Evolutionary conservation across 345 rosid genomes (phyloP).

Genomic region (Brassica incana): DNA sequence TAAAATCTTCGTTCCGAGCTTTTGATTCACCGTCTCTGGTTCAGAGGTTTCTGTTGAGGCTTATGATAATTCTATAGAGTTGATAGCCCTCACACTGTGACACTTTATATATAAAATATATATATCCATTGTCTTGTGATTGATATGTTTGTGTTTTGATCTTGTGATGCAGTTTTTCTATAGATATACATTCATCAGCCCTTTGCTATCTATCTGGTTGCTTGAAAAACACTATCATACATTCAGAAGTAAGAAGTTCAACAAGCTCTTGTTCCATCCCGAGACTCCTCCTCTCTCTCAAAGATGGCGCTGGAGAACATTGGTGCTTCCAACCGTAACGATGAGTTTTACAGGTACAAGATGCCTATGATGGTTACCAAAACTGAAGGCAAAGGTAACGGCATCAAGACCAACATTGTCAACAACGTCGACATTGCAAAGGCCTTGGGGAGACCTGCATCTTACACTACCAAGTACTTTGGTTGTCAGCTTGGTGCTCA

Average conservation of each 20-base stretch:
- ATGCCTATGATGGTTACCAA: constrained; percentile 95
- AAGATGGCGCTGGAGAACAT: constrained; percentile 7
- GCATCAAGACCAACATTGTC: constrained; percentile 19
- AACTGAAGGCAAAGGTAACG: constrained; percentile 91
- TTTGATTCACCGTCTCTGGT: too few relatives aligned
- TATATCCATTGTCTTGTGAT: too few relatives aligned
- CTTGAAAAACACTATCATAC: neutral
- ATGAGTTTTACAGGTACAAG: constrained; percentile 95
- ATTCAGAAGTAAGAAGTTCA: neutral
- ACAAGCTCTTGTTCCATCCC: neutral
- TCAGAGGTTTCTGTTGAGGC: too few relatives aligned
- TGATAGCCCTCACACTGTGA: too few relatives aligned
- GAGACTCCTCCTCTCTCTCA: too few relatives aligned
- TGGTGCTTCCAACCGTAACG: constrained; percentile 42
- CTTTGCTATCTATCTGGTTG: neutral
- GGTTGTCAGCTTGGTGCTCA: constrained; percentile 94
- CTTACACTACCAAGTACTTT: constrained; percentile 82
- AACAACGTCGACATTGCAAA: constrained; percentile 93
- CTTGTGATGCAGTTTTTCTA: too few relatives aligned
- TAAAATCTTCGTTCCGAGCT: too few relatives aligned
- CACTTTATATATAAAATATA: too few relatives aligned
- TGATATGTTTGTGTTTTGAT: too few relatives aligned
- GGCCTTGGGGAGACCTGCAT: constrained; percentile 80
- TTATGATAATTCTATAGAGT: too few relatives aligned
- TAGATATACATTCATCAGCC: neutral